These are phyloP conservation scores for Trametes pubescens DNA, from an alignment of 1,284 basidiomycete species.

Conservation along the genomic window DNA sequence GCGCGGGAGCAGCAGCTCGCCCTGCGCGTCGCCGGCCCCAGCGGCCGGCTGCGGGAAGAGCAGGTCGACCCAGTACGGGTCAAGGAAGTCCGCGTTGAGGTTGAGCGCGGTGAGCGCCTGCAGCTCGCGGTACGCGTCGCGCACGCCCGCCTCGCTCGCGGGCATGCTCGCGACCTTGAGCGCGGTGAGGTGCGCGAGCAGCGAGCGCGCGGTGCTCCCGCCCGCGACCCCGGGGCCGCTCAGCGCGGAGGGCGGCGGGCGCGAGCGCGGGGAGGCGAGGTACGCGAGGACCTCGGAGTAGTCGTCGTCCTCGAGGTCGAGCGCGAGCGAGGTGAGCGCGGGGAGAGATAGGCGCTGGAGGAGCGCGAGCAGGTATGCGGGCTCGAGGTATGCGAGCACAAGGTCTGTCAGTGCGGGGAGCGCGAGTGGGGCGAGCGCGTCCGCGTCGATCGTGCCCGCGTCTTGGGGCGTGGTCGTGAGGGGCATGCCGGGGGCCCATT, in stretches of 20 bases:
- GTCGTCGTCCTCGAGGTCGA: slow-evolving; percentile 59
- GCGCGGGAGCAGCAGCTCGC: slow-evolving; percentile 43
- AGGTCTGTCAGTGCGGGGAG: slow-evolving; percentile 55
- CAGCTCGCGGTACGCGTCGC: slow-evolving; percentile 47
- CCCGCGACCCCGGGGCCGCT: slow-evolving; percentile 30
- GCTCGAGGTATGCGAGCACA: slow-evolving; percentile 60
- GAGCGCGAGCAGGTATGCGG: slow-evolving; percentile 52
- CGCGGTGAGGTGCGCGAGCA: slow-evolving; percentile 48
- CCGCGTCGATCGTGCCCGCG: slow-evolving; percentile 16
- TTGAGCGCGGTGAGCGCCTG: slow-evolving; percentile 51
- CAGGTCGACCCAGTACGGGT: slow-evolving; percentile 48
- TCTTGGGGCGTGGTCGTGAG: slow-evolving; percentile 2
- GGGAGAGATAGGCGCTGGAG: slow-evolving; percentile 55
- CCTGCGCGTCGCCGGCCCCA: background rate
- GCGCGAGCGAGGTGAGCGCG: slow-evolving; percentile 51
- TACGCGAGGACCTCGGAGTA: slow-evolving; percentile 56
- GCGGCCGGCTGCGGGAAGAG: slow-evolving; percentile 38
- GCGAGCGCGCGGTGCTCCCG: slow-evolving; percentile 33
- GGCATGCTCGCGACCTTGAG: slow-evolving; percentile 56
- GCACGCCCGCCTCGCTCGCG: slow-evolving; percentile 49
- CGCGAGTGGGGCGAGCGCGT: slow-evolving; percentile 27
- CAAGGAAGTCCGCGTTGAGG: slow-evolving; percentile 50
- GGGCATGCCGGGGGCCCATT: slow-evolving; percentile 44
- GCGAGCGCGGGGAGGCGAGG: slow-evolving; percentile 42
- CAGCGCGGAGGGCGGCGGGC: slow-evolving; percentile 22